phyloP scores from a whole-genome alignment of 2,329 filamentous ascomycete genomes.

The Rhinocladiella similis region DNA sequence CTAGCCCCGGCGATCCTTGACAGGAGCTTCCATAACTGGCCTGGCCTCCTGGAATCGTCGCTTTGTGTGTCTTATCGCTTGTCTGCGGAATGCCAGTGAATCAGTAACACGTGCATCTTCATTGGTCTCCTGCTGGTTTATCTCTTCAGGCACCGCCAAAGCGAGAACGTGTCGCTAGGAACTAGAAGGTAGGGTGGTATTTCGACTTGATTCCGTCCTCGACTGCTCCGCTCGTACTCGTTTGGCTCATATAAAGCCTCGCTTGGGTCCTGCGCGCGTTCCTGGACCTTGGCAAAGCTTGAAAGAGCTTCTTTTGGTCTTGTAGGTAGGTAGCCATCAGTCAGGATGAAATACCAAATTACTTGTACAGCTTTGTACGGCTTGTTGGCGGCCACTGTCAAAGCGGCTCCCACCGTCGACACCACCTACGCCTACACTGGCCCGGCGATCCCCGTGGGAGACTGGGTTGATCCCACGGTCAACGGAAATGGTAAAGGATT shows the following conservation, averaged over 20 bases:
- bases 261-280: not conserved
- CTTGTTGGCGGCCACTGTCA: not conserved
- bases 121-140: not conserved
- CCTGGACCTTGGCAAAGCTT: constrained; percentile 2
- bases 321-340: not conserved
- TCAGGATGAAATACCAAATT: not conserved
- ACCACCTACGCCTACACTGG: constrained; percentile 50
- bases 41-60: not conserved
- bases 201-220: not conserved
- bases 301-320: not conserved
- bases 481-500: constrained; percentile 57
- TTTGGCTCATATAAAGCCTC: not conserved
- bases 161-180: not conserved
- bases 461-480: constrained; percentile 53
- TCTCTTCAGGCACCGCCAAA: not conserved
- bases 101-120: not conserved
- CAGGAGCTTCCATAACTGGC: not conserved
- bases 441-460: constrained; percentile 50
- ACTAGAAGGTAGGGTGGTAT: not conserved
- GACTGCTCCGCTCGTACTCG: not conserved
- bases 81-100: not conserved
- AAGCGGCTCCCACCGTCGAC: constrained; percentile 40
- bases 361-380: not conserved
- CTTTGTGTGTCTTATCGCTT: not conserved
- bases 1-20: not conserved